Base-by-base conservation (phyloP, 148 eudicot genomes). In the Diospyros lotus region DNA sequence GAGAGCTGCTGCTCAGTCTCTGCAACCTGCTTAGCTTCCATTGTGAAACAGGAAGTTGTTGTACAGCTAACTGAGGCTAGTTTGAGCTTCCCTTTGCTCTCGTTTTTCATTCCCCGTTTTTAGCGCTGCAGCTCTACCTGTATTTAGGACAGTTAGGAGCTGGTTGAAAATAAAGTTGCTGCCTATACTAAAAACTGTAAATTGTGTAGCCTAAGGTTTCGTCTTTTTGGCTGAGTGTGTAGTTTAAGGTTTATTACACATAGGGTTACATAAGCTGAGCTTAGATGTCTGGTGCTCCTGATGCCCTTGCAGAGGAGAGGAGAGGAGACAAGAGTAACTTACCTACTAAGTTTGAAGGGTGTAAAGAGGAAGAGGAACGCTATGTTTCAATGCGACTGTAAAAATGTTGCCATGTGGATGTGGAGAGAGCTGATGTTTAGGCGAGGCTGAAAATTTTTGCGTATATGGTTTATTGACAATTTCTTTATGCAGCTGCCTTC, bases 51-150 rank as follows among this genome's bases (percentile, higher is more conserved):
- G 75, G 28, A 28, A 28, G 85, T 77, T 86, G 89, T 89, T 89
- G 93, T 89, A 89, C 88, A 87, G 93, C 86, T 89, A 82, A 89
- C 93, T 38, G 84, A 86, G 86, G 87, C 82, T 70, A 78, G 85
- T 75, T 85, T 81, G 82, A 76, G 74, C 78, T 58, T 46, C 74
- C 72, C 14, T 54, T 75, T 52, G 65, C 17, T 69, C 58, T 71
- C 74, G 67, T 66, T 52, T 74, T 62, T 53, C 70, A 63, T 69
- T 14, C 5, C 62, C 39, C 8, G 14, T 70, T 61, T 51, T 58
- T 62, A 60, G 80, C 71, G 79, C 63, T 71, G 71, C 78, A 61
- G 83, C 87, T 77, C 81, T 75, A 38, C 80, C 71, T 58, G 59
- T 64, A 64, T 62, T 53, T 66, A 54, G 75, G 38, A 64, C 68